A percentile compares a stretch with the other conserved stretches of the same genome.
These are phyloP conservation scores for Apium graveolens DNA, from an alignment of 129 eudicot genomes.

Conservation along the genomic window DNA sequence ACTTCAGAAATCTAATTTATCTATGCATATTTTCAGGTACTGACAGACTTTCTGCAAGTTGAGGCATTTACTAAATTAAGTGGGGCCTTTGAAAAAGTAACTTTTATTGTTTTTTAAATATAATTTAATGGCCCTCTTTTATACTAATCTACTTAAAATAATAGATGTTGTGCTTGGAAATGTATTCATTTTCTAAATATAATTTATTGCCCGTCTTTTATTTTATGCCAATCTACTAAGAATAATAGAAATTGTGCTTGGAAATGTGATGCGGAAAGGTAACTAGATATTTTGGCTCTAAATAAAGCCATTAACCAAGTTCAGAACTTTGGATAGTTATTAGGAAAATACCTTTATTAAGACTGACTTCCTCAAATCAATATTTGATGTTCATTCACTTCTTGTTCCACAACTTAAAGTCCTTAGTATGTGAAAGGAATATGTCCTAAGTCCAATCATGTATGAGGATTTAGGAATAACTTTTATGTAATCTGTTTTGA, in stretches of 20 bases:
- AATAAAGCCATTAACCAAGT: background rate
- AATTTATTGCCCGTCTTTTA: background rate
- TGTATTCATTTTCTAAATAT: background rate
- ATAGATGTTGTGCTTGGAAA: background rate
- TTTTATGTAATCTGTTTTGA: too few species aligned
- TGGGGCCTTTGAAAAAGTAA: constrained; percentile 91
- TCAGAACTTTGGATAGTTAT: background rate
- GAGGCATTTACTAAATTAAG: constrained; percentile 96
- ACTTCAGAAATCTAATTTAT: constrained; percentile 12
- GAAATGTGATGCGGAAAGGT: background rate
- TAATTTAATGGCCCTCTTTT: background rate
- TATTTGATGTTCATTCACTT: background rate
- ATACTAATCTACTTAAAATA: background rate
- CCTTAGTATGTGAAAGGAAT: too few species aligned
- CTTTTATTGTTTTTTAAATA: background rate
- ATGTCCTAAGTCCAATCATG: too few species aligned
- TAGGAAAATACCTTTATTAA: background rate
- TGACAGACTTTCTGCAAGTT: constrained; percentile 87
- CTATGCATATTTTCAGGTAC: constrained; percentile 45
- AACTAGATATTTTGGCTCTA: background rate
- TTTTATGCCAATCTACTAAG: background rate
- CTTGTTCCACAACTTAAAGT: background rate
- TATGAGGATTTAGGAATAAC: too few species aligned
- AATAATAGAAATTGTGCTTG: background rate
- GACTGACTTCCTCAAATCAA: background rate